Evolutionary conservation across 1,139 yeast genomes (phyloP).

Genomic region (Chernovozyma sophiae-reginae): DNA sequence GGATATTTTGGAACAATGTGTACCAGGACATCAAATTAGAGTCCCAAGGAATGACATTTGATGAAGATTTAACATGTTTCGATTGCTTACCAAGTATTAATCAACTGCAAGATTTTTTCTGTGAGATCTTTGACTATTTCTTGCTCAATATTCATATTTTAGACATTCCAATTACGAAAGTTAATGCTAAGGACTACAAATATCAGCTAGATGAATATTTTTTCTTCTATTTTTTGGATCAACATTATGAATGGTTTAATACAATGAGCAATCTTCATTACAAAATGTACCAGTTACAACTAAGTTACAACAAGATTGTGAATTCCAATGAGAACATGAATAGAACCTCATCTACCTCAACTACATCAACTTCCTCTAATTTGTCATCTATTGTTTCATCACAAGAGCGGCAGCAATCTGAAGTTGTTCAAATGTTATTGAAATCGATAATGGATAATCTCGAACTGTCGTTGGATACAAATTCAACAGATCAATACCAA

Average conservation of each 20-base stretch:
- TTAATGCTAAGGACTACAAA: neutral
- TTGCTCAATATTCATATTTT: slow-evolving; percentile 20
- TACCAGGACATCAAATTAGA: slow-evolving; percentile 31
- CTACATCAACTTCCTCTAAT: neutral
- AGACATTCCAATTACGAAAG: slow-evolving; percentile 7
- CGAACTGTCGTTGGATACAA: neutral
- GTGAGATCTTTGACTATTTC: slow-evolving; percentile 28
- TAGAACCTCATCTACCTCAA: too few species aligned
- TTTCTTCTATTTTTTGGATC: slow-evolving; percentile 25
- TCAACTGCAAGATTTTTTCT: slow-evolving; percentile 21
- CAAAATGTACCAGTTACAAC: slow-evolving; percentile 12
- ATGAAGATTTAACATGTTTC: slow-evolving; percentile 15
- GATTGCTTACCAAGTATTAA: slow-evolving; percentile 28
- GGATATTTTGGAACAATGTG: slow-evolving; percentile 31
- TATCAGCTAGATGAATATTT: neutral
- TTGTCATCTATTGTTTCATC: neutral
- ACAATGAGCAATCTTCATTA: slow-evolving; percentile 21
- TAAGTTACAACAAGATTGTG: neutral
- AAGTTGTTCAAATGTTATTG: neutral
- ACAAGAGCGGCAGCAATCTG: neutral
- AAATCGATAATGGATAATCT: neutral
- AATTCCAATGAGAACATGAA: too few species aligned
- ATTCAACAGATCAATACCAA: neutral
- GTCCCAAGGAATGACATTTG: slow-evolving; percentile 16
- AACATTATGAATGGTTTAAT: slow-evolving; percentile 21